Evolutionary conservation across 1,139 yeast genomes (phyloP), one percentile per base, ranked within the genome.

Genomic region (Maudiozyma humilis): DNA sequence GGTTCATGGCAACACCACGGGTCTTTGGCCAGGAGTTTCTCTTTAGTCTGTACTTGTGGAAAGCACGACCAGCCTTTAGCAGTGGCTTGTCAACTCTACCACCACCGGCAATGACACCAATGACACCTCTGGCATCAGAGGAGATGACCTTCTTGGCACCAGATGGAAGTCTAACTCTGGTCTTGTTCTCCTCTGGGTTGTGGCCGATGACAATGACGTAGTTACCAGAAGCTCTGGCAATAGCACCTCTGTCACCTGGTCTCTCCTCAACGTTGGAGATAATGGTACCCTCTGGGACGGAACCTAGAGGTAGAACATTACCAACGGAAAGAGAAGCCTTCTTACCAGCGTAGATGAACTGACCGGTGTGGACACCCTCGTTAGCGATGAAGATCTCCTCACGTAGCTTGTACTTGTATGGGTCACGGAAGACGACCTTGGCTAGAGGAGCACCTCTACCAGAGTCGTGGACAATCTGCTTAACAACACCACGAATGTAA

Each of bases 391-490:
- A 89, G 66, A 93, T 89, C 79, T 91, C 97, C 74, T 87, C 95
- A 78, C 95, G 88, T 73, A 83, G 76, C 79, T 82, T 89, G 87
- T 83, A 89, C 78, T 79, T 86, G 94, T 91, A 89, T 73, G 98
- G 97, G 75, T 91, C 97, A 73, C 97, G 87, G 96, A 91, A 91
- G 59, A 78, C 91, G 72, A 91, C 96, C 79, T 86, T 89, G 67
- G 97, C 98, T 69, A 91, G 82, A 70, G 98, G 98, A 71, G 98
- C 98, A 79, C 98, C 98, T 77, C 98, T 84, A 74, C 98, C 98
- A 68, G 98, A 93, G 70, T 91, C 98, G 79, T 91, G 98, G 76
- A 91, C 78, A 76, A 91, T 91, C 75, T 84, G 93, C 83, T 89
- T 89, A 64, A 91, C 97, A 62, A 91, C 81, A 76, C 98, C 98